These are phyloP conservation scores for Capsicum rhomboideum DNA, from an alignment of 257 asterid species.

Conservation along the genomic window DNA sequence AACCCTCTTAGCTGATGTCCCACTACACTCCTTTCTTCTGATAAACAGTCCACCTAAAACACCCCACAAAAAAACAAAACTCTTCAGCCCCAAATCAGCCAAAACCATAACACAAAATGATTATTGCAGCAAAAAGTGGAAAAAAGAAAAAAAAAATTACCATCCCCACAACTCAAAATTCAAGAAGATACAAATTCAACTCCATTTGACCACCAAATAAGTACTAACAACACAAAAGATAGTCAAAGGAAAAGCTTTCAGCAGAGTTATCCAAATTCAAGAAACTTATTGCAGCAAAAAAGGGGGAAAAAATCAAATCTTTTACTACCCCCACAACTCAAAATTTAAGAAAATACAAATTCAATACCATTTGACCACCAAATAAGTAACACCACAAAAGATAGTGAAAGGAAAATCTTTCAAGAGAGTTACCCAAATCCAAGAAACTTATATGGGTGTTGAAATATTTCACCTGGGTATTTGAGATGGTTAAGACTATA, in stretches of 20 bases:
- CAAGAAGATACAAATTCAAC: background rate
- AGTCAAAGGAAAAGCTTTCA: background rate
- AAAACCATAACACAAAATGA: background rate
- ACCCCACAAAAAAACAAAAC: background rate
- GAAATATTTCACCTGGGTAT: slow-evolving; percentile 27
- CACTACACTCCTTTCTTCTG: slow-evolving; percentile 52
- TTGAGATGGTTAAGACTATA: slow-evolving; percentile 51
- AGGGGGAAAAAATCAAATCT: background rate
- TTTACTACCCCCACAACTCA: background rate
- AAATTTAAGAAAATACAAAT: background rate
- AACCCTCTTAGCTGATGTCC: slow-evolving; percentile 36
- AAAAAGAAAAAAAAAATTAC: background rate
- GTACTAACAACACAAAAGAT: background rate
- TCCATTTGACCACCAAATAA: no score
- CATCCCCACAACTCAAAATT: background rate
- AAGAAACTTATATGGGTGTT: background rate
- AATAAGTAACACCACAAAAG: background rate
- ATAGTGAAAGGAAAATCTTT: background rate
- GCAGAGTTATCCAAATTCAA: background rate
- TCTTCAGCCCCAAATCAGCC: background rate
- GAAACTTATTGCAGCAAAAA: background rate
- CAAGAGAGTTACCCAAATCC: background rate
- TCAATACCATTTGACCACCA: background rate
- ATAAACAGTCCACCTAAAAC: slow-evolving; percentile 50
- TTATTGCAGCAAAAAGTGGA: background rate